phyloP scores from a whole-genome alignment of 1,284 basidiomycete species.

The Cryptococcus hybrid region DNA sequence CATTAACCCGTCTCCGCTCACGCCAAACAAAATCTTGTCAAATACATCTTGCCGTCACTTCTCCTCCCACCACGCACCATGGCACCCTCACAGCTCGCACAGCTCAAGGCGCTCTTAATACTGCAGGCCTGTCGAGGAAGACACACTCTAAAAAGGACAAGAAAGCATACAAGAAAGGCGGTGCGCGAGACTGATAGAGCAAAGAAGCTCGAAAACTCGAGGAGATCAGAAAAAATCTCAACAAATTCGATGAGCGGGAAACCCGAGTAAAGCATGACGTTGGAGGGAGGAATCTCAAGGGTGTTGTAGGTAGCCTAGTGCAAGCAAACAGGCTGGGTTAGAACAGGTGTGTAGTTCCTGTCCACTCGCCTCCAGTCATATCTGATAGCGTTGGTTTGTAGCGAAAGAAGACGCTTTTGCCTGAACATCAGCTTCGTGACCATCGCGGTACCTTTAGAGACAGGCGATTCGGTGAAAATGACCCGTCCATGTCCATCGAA shows the following conservation, averaged over 20 bases:
- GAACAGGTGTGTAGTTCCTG: slow-evolving; percentile 65
- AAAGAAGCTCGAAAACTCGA: slow-evolving; percentile 72
- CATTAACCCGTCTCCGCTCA: no score
- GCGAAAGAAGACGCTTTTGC: slow-evolving; percentile 83
- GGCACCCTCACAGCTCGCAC: slow-evolving; percentile 68
- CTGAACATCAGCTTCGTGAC: slow-evolving; percentile 70
- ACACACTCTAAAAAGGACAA: slow-evolving; percentile 55
- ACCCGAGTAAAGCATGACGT: slow-evolving; percentile 92
- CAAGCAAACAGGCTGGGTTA: slow-evolving; percentile 83
- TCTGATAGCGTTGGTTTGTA: slow-evolving; percentile 40
- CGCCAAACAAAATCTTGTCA: no score
- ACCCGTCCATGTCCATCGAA: slow-evolving; percentile 85
- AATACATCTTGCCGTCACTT: no score
- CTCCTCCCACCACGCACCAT: slow-evolving; percentile 15
- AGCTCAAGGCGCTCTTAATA: slow-evolving; percentile 77
- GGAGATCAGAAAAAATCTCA: slow-evolving; percentile 79
- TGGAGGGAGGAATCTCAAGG: slow-evolving; percentile 81
- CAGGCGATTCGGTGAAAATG: slow-evolving; percentile 92
- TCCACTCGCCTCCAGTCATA: neutral
- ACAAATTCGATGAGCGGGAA: slow-evolving; percentile 90
- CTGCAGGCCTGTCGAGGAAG: slow-evolving; percentile 68
- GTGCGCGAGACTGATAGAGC: slow-evolving; percentile 70
- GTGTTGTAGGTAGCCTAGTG: slow-evolving; percentile 76
- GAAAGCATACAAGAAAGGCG: slow-evolving; percentile 64
- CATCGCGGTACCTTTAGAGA: slow-evolving; percentile 88